These are phyloP conservation scores for Arthrobotrys sinensis DNA, from an alignment of 2,329 filamentous ascomycete genomes.

Conservation along the genomic window DNA sequence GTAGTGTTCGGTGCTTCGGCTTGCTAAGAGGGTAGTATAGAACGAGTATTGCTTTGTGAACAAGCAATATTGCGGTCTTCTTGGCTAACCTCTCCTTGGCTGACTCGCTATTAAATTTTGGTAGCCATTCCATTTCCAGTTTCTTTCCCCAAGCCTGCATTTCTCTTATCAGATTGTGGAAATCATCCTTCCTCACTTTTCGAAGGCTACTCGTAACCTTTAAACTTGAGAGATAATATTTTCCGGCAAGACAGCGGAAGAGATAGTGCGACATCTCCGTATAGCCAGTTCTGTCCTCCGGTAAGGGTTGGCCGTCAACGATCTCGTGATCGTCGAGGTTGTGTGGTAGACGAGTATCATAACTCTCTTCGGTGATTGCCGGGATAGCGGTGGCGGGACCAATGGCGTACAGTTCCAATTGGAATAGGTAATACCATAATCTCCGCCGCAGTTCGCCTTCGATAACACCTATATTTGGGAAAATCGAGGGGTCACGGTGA, in stretches of 20 bases:
- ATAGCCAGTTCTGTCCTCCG: constrained; percentile 49
- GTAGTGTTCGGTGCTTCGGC: constrained; percentile 49
- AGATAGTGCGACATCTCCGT: constrained; percentile 60
- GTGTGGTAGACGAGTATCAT: constrained; percentile 46
- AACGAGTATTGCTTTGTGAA: constrained; percentile 57
- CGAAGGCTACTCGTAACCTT: constrained; percentile 56
- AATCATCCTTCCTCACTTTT: constrained; percentile 50
- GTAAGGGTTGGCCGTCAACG: constrained; percentile 51
- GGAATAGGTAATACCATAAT: constrained; percentile 59
- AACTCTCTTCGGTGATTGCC: constrained; percentile 56
- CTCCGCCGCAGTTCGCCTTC: constrained; percentile 56
- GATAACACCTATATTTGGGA: constrained; percentile 51
- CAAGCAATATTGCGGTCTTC: constrained; percentile 54
- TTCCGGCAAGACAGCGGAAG: constrained; percentile 57
- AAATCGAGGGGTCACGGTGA: constrained; percentile 57
- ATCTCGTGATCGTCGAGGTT: constrained; percentile 58
- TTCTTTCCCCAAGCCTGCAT: constrained; percentile 60
- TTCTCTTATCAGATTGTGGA: constrained; percentile 51
- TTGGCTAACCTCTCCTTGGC: constrained; percentile 53
- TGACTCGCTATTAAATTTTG: constrained; percentile 53
- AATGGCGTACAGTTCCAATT: constrained; percentile 55
- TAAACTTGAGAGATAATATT: constrained; percentile 58
- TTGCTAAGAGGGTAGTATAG: constrained; percentile 59
- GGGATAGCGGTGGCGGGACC: constrained; percentile 56
- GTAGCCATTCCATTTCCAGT: constrained; percentile 54